A percentile compares a stretch with the other conserved stretches of the same genome.
Conservation (phyloP, 2,329 filamentous ascomycete genomes). For the Blastomyces parvus region DNA sequence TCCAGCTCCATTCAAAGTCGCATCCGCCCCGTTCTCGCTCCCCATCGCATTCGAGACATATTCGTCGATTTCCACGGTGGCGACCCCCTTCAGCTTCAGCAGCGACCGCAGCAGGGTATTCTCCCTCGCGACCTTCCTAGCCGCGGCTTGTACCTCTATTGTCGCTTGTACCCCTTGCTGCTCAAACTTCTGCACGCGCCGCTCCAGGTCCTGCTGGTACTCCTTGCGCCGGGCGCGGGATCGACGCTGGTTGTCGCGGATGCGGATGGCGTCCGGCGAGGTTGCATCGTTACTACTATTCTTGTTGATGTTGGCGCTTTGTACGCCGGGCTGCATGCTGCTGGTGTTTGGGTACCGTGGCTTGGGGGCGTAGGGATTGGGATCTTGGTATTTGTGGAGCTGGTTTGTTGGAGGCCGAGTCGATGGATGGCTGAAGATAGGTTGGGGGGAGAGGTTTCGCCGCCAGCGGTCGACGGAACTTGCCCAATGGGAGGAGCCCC, state of each 20-base stretch:
- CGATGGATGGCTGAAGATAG: neutral
- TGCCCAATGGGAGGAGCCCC: neutral
- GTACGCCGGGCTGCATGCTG: neutral
- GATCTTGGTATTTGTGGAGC: neutral
- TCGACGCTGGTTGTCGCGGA: conserved; percentile 67
- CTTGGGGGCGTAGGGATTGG: neutral
- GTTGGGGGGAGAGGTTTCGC: neutral
- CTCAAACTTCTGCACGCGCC: conserved; percentile 54
- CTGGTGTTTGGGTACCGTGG: neutral
- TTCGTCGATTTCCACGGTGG: conserved; percentile 46
- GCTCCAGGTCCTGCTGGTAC: conserved; percentile 61
- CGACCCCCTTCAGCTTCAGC: conserved; percentile 49
- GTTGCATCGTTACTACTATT: neutral
- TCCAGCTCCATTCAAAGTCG: conserved; percentile 3
- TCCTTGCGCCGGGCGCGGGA: conserved; percentile 66
- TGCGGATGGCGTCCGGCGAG: conserved; percentile 38
- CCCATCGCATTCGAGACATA: conserved; percentile 14
- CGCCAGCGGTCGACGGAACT: neutral
- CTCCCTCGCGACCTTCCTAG: conserved; percentile 58
- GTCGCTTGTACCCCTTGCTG: conserved; percentile 57
- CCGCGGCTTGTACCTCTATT: conserved; percentile 61
- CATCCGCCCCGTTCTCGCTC: neutral
- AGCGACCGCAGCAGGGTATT: conserved; percentile 55
- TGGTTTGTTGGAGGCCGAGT: neutral
- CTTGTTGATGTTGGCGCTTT: neutral